A percentile compares a stretch with the other conserved stretches of the same genome.
These are phyloP conservation scores for Brettanomyces sp. DNA, from an alignment of 805 yeast species.

Conservation along the genomic window DNA sequence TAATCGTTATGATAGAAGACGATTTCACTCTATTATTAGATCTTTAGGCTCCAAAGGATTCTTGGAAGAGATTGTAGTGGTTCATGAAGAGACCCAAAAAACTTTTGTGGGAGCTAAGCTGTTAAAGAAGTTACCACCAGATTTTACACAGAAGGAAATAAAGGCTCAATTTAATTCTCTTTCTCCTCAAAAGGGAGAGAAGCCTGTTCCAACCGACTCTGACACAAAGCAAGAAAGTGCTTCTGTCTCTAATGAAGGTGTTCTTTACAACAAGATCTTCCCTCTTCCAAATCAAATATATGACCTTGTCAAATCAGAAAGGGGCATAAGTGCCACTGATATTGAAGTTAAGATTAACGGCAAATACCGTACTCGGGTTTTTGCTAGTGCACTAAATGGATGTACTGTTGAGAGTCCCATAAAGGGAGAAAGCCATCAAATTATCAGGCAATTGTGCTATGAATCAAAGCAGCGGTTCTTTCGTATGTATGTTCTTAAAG, in stretches of 20 bases:
- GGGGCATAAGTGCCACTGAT: constrained; percentile 56
- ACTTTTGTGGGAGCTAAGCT: constrained; percentile 17
- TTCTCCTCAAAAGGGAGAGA: constrained; percentile 10
- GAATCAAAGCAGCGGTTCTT: constrained; percentile 68
- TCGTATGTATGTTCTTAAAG: constrained; percentile 27
- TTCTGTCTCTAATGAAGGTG: neutral
- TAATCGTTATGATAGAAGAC: constrained; percentile 25
- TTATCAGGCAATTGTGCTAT: constrained; percentile 8
- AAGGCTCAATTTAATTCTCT: constrained; percentile 4
- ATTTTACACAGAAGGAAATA: constrained; percentile 2
- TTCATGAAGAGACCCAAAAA: constrained; percentile 15
- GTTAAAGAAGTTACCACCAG: constrained; percentile 16
- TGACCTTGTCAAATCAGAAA: constrained; percentile 30
- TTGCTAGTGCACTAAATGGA: constrained; percentile 7
- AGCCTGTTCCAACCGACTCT: constrained; percentile 16
- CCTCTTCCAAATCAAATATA: constrained; percentile 61
- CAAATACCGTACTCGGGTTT: constrained; percentile 7
- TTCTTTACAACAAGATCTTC: constrained; percentile 39
- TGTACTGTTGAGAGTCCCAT: constrained; percentile 14
- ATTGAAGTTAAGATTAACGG: constrained; percentile 46
- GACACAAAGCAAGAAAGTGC: constrained; percentile 11
- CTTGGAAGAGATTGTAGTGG: constrained; percentile 14
- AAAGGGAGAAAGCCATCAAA: constrained; percentile 7
- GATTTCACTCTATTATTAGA: constrained; percentile 34
- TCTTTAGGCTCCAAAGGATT: constrained; percentile 34